Percentiles rank a stretch among this genome's conserved stretches.
Evolutionary conservation across 2,329 filamentous ascomycete species (phyloP).

Genomic region (Aureobasidium namibiae): DNA sequence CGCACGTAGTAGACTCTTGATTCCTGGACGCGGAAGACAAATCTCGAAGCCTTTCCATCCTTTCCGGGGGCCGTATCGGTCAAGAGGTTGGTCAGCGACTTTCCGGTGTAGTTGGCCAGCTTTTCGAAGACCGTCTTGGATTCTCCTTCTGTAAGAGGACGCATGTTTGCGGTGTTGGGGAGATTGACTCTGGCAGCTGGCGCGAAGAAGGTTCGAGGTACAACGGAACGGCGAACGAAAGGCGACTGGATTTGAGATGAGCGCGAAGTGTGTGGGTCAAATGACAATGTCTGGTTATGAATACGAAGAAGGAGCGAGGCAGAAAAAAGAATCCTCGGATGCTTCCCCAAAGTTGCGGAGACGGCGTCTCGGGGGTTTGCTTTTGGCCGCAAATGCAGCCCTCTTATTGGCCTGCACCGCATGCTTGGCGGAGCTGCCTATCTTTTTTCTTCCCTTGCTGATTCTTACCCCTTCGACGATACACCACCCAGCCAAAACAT

Average conservation of each 20-base stretch:
- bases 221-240: too few relatives aligned
- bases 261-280: not conserved
- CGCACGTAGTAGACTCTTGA: conserved; percentile 87
- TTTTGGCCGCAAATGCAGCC: conserved; percentile 2
- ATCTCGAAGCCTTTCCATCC: conserved; percentile 48
- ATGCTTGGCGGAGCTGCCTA: not conserved
- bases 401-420: not conserved
- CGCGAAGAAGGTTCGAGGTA: not conserved
- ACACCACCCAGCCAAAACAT: not conserved
- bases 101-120: conserved; percentile 86
- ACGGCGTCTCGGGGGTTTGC: conserved; percentile 5
- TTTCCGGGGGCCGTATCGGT: conserved; percentile 39
- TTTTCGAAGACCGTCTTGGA: conserved; percentile 80
- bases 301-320: not conserved
- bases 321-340: conserved; percentile 7
- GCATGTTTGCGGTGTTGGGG: conserved; percentile 49
- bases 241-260: not conserved
- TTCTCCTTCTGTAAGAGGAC: conserved; percentile 70
- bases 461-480: not conserved
- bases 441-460: conserved; percentile 7
- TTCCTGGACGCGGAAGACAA: conserved; percentile 77
- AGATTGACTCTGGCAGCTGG: not conserved
- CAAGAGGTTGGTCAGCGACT: conserved; percentile 70
- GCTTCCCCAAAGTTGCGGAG: not conserved
- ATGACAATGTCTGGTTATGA: not conserved